phyloP scores from a whole-genome alignment of 495 filamentous ascomycete species.

The Lasiosphaeria hispida region DNA sequence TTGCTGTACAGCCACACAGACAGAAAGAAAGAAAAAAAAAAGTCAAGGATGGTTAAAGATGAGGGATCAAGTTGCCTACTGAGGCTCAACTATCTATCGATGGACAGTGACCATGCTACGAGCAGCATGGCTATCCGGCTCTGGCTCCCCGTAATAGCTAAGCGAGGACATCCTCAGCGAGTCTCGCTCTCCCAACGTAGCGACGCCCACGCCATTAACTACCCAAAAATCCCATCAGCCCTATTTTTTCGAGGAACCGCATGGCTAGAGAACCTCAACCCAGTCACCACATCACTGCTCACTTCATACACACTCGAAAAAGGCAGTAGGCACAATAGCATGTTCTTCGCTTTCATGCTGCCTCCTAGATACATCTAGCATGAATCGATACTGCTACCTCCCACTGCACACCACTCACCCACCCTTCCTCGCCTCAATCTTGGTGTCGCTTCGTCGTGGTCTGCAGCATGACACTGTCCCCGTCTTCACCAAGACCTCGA shows the following conservation, averaged over 20 bases:
- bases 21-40: too few species aligned
- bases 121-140: not conserved
- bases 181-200: too few species aligned
- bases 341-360: constrained; percentile 15
- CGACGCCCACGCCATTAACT: too few species aligned
- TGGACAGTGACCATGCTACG: too few species aligned
- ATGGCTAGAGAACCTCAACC: not conserved
- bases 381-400: constrained; percentile 12
- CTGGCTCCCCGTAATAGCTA: not conserved
- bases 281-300: not conserved
- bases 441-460: constrained; percentile 1
- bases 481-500: constrained; percentile 2
- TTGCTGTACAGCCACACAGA: too few species aligned
- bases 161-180: too few species aligned
- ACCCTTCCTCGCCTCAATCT: not conserved
- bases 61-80: too few species aligned
- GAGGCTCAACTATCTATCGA: too few species aligned
- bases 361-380: constrained; percentile 14
- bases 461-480: not conserved
- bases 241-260: not conserved
- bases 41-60: too few species aligned
- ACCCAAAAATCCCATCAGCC: too few species aligned
- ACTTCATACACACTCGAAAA: not conserved
- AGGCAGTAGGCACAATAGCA: constrained; percentile 1
- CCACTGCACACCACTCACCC: not conserved